Conservation (phyloP, 176 grass and related monocot species). For the Oryza officinalis region DNA sequence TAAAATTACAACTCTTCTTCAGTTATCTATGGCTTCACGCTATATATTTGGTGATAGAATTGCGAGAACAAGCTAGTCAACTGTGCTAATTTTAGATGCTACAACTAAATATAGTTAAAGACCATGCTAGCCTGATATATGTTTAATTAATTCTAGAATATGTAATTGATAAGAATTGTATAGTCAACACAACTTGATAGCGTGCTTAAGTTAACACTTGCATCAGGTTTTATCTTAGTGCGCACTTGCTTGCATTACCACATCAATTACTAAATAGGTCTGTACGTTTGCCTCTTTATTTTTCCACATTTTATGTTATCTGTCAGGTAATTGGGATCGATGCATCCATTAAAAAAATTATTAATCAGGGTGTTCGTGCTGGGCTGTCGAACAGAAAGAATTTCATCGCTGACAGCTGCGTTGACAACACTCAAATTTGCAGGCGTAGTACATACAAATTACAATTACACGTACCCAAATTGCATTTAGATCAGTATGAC, state of each 20-base stretch:
- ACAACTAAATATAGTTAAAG: background rate
- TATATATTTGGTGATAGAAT: too few species aligned
- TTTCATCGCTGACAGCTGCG: background rate
- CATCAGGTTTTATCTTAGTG: background rate
- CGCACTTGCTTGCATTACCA: conserved; percentile 15
- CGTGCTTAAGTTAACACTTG: background rate
- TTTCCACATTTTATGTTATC: background rate
- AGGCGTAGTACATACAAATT: background rate
- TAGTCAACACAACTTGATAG: background rate
- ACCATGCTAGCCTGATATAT: background rate
- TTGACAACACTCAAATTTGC: background rate
- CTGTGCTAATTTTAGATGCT: background rate
- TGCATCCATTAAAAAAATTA: background rate
- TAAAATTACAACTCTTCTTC: too few species aligned
- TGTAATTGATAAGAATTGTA: background rate
- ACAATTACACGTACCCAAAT: background rate
- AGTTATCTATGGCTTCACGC: too few species aligned
- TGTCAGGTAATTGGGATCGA: conserved; percentile 1
- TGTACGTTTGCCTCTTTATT: background rate
- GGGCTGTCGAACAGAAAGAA: background rate
- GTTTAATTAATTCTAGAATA: background rate
- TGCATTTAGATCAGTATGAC: background rate
- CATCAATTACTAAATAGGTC: background rate
- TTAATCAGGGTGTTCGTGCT: background rate
- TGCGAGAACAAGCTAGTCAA: too few species aligned